Evolutionary conservation across 768 basidiomycete species (phyloP), one percentile per base, ranked within the genome.

Genomic region (Boletus subparvulus): DNA sequence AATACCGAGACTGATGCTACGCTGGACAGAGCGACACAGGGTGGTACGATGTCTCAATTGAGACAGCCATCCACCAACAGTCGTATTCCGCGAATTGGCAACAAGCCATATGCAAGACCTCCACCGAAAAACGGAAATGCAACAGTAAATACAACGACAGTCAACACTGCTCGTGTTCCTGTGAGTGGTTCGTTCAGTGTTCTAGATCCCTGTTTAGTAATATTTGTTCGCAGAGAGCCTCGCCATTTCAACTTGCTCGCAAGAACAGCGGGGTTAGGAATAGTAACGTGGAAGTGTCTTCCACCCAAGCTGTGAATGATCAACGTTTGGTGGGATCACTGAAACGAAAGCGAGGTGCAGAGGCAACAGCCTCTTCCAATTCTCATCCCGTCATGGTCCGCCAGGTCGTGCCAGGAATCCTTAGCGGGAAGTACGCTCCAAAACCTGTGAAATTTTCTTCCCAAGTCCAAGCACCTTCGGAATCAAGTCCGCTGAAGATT

Each of bases 31-130:
- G 63, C 37, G 42, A 47, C 65, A 19, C 62, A 71, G 36, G 54
- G 65, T n/a, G 61, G 61, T 21, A 57, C 62, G 6, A 81, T 78
- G 53, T 81, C 82, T 17, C 76, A 58, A 44, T 64, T 86, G 50
- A 83, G 78, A 63, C 81, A 84, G 58, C 69, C 75, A 9, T 63
- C 69, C 26, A 42, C 33, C n/a, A 78, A 75, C 1, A 85, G 86
- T 68, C 77, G 78, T 66, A 87, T 87, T 62, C 86, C 86, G 17
- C 77, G 86, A 56, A 82, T 83, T 41, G 78, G 77, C 36, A 69
- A 68, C 26, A 87, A 86, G 52, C 86, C 85, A 3, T 87, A 87
- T 68, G 71, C 78, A 32, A 77, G 82, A 55, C 76, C 76, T 48
- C 50, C 33, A 19, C 32, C 62, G 10, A 58, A 52, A 35, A 52